These are phyloP conservation scores for Musa itinerans DNA, from an alignment of 176 grass and related monocot genomes.

Conservation along the genomic window DNA sequence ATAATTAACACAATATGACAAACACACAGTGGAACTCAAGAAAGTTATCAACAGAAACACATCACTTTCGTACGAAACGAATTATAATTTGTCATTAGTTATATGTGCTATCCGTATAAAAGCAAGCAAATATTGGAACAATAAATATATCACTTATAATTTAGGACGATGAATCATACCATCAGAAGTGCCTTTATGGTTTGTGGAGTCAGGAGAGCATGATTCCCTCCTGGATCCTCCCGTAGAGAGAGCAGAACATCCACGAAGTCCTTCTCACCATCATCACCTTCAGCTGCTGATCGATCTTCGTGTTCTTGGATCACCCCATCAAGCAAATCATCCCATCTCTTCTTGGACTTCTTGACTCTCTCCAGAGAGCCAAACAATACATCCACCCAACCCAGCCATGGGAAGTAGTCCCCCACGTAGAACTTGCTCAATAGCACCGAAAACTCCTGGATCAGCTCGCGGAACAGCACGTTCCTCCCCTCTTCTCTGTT, in stretches of 20 bases:
- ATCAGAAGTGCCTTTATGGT: neutral
- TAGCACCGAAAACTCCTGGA: neutral
- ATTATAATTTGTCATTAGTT: no score
- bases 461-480: constrained; percentile 3
- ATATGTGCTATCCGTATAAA: no score
- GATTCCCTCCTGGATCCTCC: neutral
- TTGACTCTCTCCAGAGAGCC: constrained; percentile 11
- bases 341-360: constrained; percentile 13
- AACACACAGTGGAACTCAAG: no score
- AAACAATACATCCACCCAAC: constrained; percentile 33
- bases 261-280: neutral
- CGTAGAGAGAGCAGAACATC: constrained; percentile 10
- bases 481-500: neutral
- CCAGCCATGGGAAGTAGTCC: constrained; percentile 32
- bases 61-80: no score
- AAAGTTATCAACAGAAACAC: no score
- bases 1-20: no score
- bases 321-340: constrained; percentile 14
- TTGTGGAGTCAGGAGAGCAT: neutral
- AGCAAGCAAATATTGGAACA: neutral
- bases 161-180: neutral
- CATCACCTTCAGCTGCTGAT: neutral
- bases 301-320: constrained; percentile 14
- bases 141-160: no score
- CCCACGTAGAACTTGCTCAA: constrained; percentile 9